Evolutionary conservation across 2,329 filamentous ascomycete genomes (phyloP).

Genomic region (Colletotrichum caudatum): DNA sequence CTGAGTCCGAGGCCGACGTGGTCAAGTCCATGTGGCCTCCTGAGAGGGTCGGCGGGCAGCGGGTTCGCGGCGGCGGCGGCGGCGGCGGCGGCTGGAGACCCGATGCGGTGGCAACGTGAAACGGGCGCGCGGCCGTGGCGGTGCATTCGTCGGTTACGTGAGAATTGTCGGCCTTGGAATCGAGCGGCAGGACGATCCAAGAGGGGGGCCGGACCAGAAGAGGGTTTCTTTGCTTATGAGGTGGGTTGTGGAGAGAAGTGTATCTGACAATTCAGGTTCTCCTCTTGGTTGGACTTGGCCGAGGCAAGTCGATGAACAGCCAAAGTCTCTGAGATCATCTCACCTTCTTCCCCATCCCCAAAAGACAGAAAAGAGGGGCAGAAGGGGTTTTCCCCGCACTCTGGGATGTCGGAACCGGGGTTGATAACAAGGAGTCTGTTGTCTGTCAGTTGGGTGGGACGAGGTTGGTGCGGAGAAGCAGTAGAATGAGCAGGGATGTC

Average conservation of each 20-base stretch:
- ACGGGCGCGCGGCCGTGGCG: neutral
- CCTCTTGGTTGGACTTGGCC: slow-evolving; percentile 29
- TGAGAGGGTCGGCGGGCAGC: slow-evolving; percentile 24
- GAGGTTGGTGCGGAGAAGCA: slow-evolving; percentile 39
- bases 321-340: slow-evolving; percentile 6
- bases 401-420: slow-evolving; percentile 14
- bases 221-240: slow-evolving; percentile 28
- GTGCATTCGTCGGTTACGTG: slow-evolving; percentile 30
- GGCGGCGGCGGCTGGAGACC: slow-evolving; percentile 2
- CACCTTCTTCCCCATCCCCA: neutral
- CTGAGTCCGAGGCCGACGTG: slow-evolving; percentile 9
- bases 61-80: slow-evolving; percentile 12
- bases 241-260: slow-evolving; percentile 10
- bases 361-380: slow-evolving; percentile 1
- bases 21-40: slow-evolving; percentile 27
- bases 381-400: slow-evolving; percentile 25
- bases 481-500: slow-evolving; percentile 14
- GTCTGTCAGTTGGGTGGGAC: slow-evolving; percentile 21
- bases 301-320: slow-evolving; percentile 15
- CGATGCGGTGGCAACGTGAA: neutral
- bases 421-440: slow-evolving; percentile 1
- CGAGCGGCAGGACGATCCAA: slow-evolving; percentile 39
- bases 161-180: slow-evolving; percentile 42
- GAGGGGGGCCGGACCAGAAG: slow-evolving; percentile 1
- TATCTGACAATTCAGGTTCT: slow-evolving; percentile 7